Base-by-base conservation (phyloP, 192 early-diverging fungal genomes). In the Mortierella antarctica region DNA sequence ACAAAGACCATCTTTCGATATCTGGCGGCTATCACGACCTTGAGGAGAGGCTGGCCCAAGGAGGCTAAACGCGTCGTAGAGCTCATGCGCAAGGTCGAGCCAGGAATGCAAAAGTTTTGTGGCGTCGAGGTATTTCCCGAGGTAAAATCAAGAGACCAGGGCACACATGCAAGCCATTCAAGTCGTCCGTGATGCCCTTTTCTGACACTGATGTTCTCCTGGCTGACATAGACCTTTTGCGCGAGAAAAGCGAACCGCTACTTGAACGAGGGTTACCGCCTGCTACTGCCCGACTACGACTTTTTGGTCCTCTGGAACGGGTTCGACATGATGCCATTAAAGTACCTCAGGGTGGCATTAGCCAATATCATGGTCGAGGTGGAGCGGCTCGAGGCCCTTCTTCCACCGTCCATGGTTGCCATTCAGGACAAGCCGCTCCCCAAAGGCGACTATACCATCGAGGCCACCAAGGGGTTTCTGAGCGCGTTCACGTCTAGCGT, bases 161-260 rank as follows among this genome's bases (percentile, higher is more conserved):
- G 7, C 40, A 59, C 57, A 51, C 12, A 2, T 1, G 50, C 13
- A 11, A 50, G 12, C 50, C 50, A 2, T 51, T 51, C n/a, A 51
- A 15, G n/a, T 51, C 50, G 4, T 50, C 15, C 49, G 4, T 51
- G 50, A n/a, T 51, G 50, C 50, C n/a, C 50, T n/a, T 51, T 51
- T 12, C 12, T 15, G 31, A 31, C 31, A 31, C 41, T 11, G 2
- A 8, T 58, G 42, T 46, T 41, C 23, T 18, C 11, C 14, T 31
- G 1, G 0, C 56, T 64, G 10, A 17, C 17, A 46, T 70, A 97
- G 88, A 90, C 91, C 56, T 96, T 90, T 74, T 91, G 96, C 4
- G 86, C 91, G 20, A 88, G 96, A 46, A 97, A 97, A 77, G 84
- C 91, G 5, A 88, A 91, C 61, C 94, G 94, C 65, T 96, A 92